Conservation (phyloP, 2,329 filamentous ascomycete species). For the Fusarium pseudocircinatum region DNA sequence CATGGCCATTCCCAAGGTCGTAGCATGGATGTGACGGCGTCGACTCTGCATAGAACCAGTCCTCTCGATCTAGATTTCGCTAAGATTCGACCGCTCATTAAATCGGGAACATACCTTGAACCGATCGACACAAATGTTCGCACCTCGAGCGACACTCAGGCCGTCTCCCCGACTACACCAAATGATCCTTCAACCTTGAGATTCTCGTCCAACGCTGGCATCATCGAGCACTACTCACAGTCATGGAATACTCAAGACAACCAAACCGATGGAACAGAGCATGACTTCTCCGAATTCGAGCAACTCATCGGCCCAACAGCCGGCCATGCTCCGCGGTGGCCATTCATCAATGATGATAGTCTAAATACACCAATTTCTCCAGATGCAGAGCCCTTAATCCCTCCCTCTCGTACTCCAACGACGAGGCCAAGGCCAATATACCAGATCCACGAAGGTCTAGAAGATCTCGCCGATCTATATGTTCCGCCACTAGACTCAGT, state of each 20-base stretch:
- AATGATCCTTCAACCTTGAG: neutral
- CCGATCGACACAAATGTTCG: neutral
- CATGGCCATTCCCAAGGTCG: neutral
- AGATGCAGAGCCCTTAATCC: neutral
- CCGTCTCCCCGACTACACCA: neutral
- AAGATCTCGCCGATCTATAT: constrained; percentile 4
- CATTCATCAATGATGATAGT: constrained; percentile 25
- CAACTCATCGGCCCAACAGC: neutral
- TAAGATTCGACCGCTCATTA: constrained; percentile 4
- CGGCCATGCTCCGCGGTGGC: constrained; percentile 14
- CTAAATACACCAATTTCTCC: neutral
- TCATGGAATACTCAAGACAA: constrained; percentile 8
- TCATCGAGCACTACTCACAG: constrained; percentile 23
- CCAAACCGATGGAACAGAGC: neutral
- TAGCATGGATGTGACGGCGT: constrained; percentile 21
- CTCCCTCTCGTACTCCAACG: neutral
- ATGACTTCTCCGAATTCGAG: neutral
- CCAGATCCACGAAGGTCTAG: constrained; percentile 4
- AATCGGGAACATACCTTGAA: neutral
- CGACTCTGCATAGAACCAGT: constrained; percentile 21
- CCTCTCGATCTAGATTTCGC: constrained; percentile 25
- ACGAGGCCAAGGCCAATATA: neutral
- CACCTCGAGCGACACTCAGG: neutral
- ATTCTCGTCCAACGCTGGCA: constrained; percentile 20
- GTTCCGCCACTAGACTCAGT: neutral